A percentile compares a stretch with the other conserved stretches of the same genome.
phyloP scores from a whole-genome alignment of 169 alveolate species.

The Perkinsus olseni region DNA sequence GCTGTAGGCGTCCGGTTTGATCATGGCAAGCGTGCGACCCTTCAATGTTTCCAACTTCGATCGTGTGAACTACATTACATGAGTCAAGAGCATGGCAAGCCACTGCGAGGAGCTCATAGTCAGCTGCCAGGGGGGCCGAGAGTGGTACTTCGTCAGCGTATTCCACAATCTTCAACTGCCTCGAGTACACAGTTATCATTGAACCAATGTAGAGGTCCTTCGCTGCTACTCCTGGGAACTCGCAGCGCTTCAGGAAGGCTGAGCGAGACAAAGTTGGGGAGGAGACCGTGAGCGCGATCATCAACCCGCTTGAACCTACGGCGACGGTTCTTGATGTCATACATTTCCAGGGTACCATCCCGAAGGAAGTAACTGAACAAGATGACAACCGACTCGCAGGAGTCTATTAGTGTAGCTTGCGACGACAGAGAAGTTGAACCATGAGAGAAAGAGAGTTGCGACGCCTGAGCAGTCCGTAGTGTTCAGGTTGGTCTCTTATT shows the following conservation, averaged over 20 bases:
- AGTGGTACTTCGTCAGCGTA: conserved; percentile 49
- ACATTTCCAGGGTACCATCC: conserved; percentile 64
- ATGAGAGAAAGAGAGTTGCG: too few species aligned
- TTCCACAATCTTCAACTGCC: conserved; percentile 61
- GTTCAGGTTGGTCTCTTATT: too few species aligned
- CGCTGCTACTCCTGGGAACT: conserved; percentile 42
- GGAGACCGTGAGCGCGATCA: too few species aligned
- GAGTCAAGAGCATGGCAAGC: background rate
- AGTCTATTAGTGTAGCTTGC: background rate
- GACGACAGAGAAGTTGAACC: background rate
- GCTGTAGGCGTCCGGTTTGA: conserved; percentile 70
- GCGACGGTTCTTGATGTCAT: conserved; percentile 59
- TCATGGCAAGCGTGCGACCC: conserved; percentile 63
- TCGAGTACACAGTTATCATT: conserved; percentile 55
- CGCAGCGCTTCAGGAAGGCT: conserved; percentile 59
- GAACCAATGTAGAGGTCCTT: conserved; percentile 57
- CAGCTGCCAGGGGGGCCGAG: background rate
- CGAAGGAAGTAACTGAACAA: conserved; percentile 42
- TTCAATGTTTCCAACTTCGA: conserved; percentile 42
- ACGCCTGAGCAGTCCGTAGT: too few species aligned
- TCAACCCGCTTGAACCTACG: background rate
- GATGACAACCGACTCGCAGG: background rate
- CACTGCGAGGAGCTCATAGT: background rate
- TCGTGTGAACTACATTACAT: conserved; percentile 39
- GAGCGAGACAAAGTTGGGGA: background rate